Base-by-base conservation (phyloP, 331 rosid genomes). In the Malus hybrid region DNA sequence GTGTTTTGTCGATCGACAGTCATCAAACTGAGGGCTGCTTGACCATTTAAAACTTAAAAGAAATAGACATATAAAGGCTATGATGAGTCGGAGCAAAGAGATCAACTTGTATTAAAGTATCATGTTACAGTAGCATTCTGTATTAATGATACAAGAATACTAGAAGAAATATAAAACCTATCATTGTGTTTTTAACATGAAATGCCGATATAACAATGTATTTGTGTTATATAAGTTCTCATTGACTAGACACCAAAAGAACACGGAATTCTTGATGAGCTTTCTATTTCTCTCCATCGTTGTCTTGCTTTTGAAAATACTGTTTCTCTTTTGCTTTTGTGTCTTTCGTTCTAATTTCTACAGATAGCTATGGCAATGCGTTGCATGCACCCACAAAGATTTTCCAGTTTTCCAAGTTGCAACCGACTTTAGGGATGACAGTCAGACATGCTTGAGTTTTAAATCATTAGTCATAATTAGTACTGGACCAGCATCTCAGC, bases 131-230 rank as follows among this genome's bases (percentile, higher is more conserved):
- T 39, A 12, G 3, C 13, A 4, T 10, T 39, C 10, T 50, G 1
- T 6, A 2, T 16, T 1, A 50, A 50, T 50, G 1, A 5, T 6
- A 0, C 1, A 50, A 16, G 0, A 0, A 50, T 50, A 50, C 7
- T 15, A 0, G 19, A 48, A 0, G 5, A 1, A 50, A 50, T 8
- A 0, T 8, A 50, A 50, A 15, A 50, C 9, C 6, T 50, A 0
- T 50, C 1, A 1, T 50, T 50, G 0, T 50, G 3, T 50, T 50
- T 0, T 50, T 16, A 1, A 50, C n/a, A 50, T 0, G 0, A 1
- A 50, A 50, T 0, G 4, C 0, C 3, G 1, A 0, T 50, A 2
- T 16, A 50, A 0, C 0, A 15, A 4, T 48, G 2, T 39, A 39
- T 12, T 39, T 10, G 1, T 3, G 9, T 39, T 12, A 39, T 8